A percentile compares a stretch with the other conserved stretches of the same genome.
Evolutionary conservation across 352 stramenopile species (phyloP).

Genomic region (Pelagophyceae sp.): DNA sequence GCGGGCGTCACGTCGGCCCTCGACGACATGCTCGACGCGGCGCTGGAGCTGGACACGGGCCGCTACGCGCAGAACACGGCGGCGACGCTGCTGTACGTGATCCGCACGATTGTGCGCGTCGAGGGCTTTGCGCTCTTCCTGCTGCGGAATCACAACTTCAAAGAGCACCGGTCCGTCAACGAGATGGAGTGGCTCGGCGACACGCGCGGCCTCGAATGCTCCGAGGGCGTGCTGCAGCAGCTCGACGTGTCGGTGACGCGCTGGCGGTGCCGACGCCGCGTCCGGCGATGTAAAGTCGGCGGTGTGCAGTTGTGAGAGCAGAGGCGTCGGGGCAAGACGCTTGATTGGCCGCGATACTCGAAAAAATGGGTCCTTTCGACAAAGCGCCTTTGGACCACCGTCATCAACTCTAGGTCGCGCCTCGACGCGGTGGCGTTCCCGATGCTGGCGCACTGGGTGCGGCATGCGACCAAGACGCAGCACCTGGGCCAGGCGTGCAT

Average conservation of each 20-base stretch:
- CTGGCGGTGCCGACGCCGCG: slow-evolving; percentile 19
- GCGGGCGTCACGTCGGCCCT: slow-evolving; percentile 65
- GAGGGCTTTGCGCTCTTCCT: slow-evolving; percentile 76
- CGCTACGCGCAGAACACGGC: slow-evolving; percentile 37
- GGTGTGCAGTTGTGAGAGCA: too few relatives aligned
- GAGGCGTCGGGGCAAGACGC: too few relatives aligned
- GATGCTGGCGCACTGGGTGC: slow-evolving; percentile 78
- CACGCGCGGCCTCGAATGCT: slow-evolving; percentile 30
- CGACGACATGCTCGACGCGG: slow-evolving; percentile 68
- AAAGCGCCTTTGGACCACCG: too few relatives aligned
- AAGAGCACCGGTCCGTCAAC: neutral
- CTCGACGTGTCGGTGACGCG: slow-evolving; percentile 11
- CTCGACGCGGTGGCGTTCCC: slow-evolving; percentile 65
- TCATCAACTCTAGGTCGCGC: slow-evolving; percentile 41
- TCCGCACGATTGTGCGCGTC: slow-evolving; percentile 66
- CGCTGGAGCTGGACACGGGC: slow-evolving; percentile 71
- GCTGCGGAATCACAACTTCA: neutral
- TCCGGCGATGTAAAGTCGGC: too few relatives aligned
- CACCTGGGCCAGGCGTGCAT: slow-evolving; percentile 62
- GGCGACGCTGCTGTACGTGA: slow-evolving; percentile 65
- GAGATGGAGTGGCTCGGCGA: slow-evolving; percentile 28
- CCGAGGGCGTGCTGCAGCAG: slow-evolving; percentile 17
- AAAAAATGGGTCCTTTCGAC: too few relatives aligned
- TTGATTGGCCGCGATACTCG: too few relatives aligned
- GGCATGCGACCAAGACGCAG: slow-evolving; percentile 51